Evolutionary conservation across 371 early-diverging fungal species (phyloP).

Genomic region (Sporodiniella umbellata): DNA sequence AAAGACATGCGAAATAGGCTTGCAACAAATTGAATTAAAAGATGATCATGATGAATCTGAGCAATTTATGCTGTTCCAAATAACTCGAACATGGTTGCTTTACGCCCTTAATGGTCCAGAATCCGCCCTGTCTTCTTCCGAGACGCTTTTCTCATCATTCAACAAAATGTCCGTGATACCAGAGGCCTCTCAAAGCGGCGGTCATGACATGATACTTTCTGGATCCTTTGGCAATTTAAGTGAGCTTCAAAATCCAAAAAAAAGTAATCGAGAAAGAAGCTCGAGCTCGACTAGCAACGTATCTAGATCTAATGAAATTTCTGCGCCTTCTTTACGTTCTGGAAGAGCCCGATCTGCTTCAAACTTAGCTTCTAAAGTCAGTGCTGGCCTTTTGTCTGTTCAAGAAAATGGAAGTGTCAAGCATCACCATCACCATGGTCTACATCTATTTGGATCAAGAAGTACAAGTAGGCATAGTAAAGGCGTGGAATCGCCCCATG

Average conservation of each 20-base stretch:
- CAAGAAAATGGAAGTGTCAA: constrained; percentile 6
- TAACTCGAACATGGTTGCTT: constrained; percentile 57
- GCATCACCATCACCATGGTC: constrained; percentile 12
- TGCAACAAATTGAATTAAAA: constrained; percentile 42
- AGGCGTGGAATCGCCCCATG: not conserved
- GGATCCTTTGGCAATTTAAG: constrained; percentile 32
- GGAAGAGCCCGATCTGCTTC: constrained; percentile 20
- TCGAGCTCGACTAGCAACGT: constrained; percentile 4
- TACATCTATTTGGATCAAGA: constrained; percentile 26
- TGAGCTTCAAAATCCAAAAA: constrained; percentile 10
- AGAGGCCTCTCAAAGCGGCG: constrained; percentile 7
- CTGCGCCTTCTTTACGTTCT: not conserved
- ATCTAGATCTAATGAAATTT: constrained; percentile 14
- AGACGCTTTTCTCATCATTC: constrained; percentile 60
- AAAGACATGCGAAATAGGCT: constrained; percentile 71
- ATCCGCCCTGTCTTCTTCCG: constrained; percentile 50
- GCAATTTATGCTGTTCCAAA: constrained; percentile 54
- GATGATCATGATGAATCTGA: constrained; percentile 46
- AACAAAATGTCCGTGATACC: constrained; percentile 47
- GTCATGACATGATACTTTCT: constrained; percentile 21
- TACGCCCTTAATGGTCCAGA: constrained; percentile 52
- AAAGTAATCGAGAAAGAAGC: constrained; percentile 11
- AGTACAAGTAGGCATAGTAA: constrained; percentile 12
- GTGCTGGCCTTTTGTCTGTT: constrained; percentile 8
- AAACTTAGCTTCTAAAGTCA: constrained; percentile 10